Percentiles rank a stretch among this genome's conserved stretches.
Conservation (phyloP, 257 asterid genomes). For the Voacanga thouarsii region DNA sequence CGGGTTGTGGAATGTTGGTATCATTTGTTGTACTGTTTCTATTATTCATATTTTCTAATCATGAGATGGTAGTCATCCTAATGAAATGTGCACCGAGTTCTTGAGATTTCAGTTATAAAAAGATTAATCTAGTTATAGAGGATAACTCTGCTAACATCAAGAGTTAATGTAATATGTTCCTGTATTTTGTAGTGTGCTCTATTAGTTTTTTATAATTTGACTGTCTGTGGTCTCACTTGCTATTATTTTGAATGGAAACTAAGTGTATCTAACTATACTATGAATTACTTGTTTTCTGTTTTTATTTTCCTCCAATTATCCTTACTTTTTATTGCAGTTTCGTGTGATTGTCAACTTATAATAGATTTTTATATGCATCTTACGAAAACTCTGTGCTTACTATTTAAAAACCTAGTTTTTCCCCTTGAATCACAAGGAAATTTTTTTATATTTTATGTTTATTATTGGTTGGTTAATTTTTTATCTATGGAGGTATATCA, state of each 20-base stretch:
- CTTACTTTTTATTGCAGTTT: background rate
- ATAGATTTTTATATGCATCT: background rate
- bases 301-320: background rate
- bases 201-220: too few species aligned
- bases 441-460: background rate
- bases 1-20: constrained; percentile 55
- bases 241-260: too few species aligned
- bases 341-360: background rate
- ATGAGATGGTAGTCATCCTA: constrained; percentile 42
- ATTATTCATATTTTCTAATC: constrained; percentile 43
- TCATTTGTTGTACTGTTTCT: constrained; percentile 49
- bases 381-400: background rate
- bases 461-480: background rate
- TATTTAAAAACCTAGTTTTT: too few species aligned
- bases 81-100: constrained; percentile 37
- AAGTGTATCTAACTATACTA: too few species aligned
- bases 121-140: constrained; percentile 50
- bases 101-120: constrained; percentile 66
- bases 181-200: constrained; percentile 25
- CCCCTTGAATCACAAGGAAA: background rate
- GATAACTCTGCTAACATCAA: constrained; percentile 37
- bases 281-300: too few species aligned
- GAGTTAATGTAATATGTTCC: constrained; percentile 31
- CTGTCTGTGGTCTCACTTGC: too few species aligned
- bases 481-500: background rate